Conservation (phyloP, 2,329 filamentous ascomycete species). For the Clonostachys solani region DNA sequence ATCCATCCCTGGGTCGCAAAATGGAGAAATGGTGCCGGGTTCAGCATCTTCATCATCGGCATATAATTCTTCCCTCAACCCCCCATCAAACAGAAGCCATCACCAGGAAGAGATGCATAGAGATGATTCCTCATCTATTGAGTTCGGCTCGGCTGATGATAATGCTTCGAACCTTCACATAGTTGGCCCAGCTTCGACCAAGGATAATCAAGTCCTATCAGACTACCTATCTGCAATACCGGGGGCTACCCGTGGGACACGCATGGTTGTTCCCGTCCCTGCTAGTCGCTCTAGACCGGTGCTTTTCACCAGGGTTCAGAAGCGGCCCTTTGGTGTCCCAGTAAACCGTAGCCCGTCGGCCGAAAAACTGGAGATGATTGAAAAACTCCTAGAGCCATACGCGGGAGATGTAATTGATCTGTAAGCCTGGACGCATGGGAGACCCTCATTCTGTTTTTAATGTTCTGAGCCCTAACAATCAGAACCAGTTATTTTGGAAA, state of each 20-base stretch:
- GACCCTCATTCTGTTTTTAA: not conserved
- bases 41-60: not conserved
- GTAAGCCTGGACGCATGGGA: constrained; percentile 18
- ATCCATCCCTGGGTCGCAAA: not conserved
- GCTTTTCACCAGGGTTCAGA: constrained; percentile 40
- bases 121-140: constrained; percentile 16
- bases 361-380: constrained; percentile 49
- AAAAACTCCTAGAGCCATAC: constrained; percentile 54
- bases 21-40: not conserved
- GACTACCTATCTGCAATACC: constrained; percentile 42
- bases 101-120: not conserved
- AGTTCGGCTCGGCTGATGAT: constrained; percentile 24
- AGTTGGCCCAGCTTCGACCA: constrained; percentile 54
- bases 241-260: constrained; percentile 17
- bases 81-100: not conserved
- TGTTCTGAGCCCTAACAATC: not conserved
- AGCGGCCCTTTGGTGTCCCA: constrained; percentile 35
- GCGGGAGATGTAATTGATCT: constrained; percentile 43
- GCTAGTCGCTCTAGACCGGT: constrained; percentile 28
- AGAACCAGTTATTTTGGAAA: constrained; percentile 44
- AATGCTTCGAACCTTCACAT: constrained; percentile 44
- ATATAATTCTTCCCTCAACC: not conserved
- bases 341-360: constrained; percentile 29
- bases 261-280: constrained; percentile 21
- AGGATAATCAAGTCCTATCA: constrained; percentile 57